Evolutionary conservation across 192 early-diverging fungal genomes (phyloP).

Genomic region (Entomortierella chlamydospora): DNA sequence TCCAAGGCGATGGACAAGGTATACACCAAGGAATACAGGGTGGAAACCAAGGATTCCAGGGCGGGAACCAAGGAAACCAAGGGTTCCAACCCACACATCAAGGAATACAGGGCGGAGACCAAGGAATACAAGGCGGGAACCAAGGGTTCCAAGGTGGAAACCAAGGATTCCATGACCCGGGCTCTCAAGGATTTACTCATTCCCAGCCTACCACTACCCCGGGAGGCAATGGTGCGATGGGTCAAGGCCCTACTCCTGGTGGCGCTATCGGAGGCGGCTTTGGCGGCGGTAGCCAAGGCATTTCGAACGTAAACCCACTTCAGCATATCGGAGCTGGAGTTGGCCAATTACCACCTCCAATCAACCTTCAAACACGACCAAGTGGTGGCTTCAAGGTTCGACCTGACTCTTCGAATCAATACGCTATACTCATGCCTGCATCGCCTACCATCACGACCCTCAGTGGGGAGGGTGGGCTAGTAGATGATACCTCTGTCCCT

Average conservation of each 20-base stretch:
- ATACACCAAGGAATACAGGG: neutral
- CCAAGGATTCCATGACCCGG: neutral
- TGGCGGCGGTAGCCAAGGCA: neutral
- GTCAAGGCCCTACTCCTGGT: neutral
- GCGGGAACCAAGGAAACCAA: neutral
- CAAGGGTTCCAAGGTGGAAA: conserved; percentile 15
- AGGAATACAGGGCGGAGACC: neutral
- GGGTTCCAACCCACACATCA: conserved; percentile 12
- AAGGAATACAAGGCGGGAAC: conserved; percentile 11
- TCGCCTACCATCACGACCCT: conserved; percentile 16
- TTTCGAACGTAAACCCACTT: neutral
- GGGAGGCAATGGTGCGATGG: neutral
- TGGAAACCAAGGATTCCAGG: neutral
- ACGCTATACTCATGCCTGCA: conserved; percentile 8
- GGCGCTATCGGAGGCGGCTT: too few relatives aligned
- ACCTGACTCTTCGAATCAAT: conserved; percentile 8
- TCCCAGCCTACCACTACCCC: neutral
- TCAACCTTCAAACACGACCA: conserved; percentile 11
- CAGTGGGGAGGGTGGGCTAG: conserved; percentile 3
- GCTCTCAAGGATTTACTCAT: neutral
- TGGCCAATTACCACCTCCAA: neutral
- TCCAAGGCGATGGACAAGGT: neutral
- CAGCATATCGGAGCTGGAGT: neutral
- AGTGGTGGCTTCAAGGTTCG: neutral
- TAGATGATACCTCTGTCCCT: conserved; percentile 18